phyloP scores from a whole-genome alignment of 495 filamentous ascomycete genomes.

The Immersiella caudata region DNA sequence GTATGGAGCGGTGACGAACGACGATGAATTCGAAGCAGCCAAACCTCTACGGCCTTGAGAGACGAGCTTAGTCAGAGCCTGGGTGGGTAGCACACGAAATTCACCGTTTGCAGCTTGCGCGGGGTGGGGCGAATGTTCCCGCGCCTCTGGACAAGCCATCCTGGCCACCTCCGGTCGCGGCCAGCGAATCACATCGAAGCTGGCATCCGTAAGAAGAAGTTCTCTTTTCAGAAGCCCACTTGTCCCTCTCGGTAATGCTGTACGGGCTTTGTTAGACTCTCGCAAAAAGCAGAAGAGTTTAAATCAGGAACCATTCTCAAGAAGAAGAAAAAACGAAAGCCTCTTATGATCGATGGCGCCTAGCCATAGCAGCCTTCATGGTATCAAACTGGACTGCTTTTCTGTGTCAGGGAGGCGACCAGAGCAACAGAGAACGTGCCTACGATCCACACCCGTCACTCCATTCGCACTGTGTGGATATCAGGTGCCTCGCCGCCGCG shows the following conservation, averaged over 20 bases:
- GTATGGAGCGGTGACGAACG: background rate
- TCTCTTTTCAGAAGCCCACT: conserved; percentile 29
- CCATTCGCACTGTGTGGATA: background rate
- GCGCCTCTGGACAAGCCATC: background rate
- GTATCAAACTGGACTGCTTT: no score
- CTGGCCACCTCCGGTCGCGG: background rate
- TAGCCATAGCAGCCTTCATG: no score
- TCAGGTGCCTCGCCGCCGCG: background rate
- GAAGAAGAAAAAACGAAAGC: background rate
- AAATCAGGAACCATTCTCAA: background rate
- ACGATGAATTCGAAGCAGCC: background rate
- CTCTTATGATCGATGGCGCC: no score
- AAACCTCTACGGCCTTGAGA: background rate
- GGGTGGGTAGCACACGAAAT: background rate
- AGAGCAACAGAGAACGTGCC: background rate
- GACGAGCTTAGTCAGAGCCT: background rate
- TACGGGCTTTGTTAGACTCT: background rate
- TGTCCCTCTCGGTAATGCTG: conserved; percentile 24
- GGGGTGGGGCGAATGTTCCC: background rate
- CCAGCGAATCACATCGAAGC: conserved; percentile 34
- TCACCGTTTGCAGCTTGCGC: background rate
- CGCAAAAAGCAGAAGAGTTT: background rate
- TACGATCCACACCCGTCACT: background rate
- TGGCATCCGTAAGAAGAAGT: conserved; percentile 44
- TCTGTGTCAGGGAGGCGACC: no score